Evolutionary conservation across 805 yeast genomes (phyloP).

Genomic region (Candida pseudoglaebosa): DNA sequence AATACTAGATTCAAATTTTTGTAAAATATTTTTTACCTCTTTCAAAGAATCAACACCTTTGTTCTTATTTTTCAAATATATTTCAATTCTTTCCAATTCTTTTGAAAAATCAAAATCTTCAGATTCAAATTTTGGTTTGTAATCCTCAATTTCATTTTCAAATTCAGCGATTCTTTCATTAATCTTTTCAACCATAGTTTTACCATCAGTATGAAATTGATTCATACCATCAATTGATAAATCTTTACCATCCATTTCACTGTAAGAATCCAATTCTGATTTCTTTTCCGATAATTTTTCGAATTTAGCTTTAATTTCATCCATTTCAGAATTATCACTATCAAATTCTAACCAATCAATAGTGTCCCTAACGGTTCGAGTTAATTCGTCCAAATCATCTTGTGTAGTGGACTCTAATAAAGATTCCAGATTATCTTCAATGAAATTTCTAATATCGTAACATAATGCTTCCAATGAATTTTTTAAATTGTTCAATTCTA

Average conservation of each 20-base stretch:
- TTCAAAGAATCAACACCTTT: slow-evolving; percentile 20
- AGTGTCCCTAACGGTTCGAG: slow-evolving; percentile 38
- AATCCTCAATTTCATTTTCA: slow-evolving; percentile 41
- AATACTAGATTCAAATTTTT: slow-evolving; percentile 23
- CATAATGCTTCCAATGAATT: slow-evolving; percentile 72
- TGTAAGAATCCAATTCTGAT: slow-evolving; percentile 25
- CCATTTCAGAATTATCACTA: slow-evolving; percentile 45
- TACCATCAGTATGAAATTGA: slow-evolving; percentile 40
- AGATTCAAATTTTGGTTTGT: slow-evolving; percentile 41
- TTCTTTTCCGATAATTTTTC: slow-evolving; percentile 16
- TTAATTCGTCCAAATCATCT: slow-evolving; percentile 18
- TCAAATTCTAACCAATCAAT: slow-evolving; percentile 81
- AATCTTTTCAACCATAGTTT: slow-evolving; percentile 34
- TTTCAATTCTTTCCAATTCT: slow-evolving; percentile 44
- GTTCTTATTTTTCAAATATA: slow-evolving; percentile 13
- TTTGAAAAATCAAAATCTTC: slow-evolving; percentile 49
- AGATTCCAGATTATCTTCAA: slow-evolving; percentile 50
- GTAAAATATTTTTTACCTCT: slow-evolving; percentile 24
- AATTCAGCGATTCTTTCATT: slow-evolving; percentile 43
- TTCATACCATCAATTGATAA: slow-evolving; percentile 45
- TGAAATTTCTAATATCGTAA: slow-evolving; percentile 59
- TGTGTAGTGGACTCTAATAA: slow-evolving; percentile 37
- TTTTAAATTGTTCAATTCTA: slow-evolving; percentile 50
- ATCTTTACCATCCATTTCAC: slow-evolving; percentile 43
- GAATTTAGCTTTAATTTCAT: slow-evolving; percentile 23